Evolutionary conservation across 805 yeast species (phyloP).

Genomic region (Lachancea thermotolerans): DNA sequence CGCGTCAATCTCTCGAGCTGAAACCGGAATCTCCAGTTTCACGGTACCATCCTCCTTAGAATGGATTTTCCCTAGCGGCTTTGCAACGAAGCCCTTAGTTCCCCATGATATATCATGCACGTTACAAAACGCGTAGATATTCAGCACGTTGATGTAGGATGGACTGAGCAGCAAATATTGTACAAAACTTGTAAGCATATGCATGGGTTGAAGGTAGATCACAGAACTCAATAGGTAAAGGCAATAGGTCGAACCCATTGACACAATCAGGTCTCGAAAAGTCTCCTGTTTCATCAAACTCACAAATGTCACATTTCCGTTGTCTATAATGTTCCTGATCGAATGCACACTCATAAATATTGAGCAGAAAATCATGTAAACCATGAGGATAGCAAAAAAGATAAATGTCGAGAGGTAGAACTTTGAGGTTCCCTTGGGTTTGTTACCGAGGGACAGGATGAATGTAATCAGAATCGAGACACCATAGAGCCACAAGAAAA

Average conservation of each 20-base stretch:
- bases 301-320: slow-evolving; percentile 33
- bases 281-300: slow-evolving; percentile 56
- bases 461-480: slow-evolving; percentile 78
- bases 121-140: slow-evolving; percentile 93
- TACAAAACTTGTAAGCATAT: slow-evolving; percentile 78
- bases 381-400: slow-evolving; percentile 84
- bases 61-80: slow-evolving; percentile 82
- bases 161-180: slow-evolving; percentile 86
- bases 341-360: slow-evolving; percentile 72
- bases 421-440: slow-evolving; percentile 82
- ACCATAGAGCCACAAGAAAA: slow-evolving; percentile 79
- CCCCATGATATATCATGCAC: slow-evolving; percentile 98
- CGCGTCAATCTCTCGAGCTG: slow-evolving; percentile 67
- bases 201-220: slow-evolving; percentile 84
- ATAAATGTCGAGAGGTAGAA: slow-evolving; percentile 69
- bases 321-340: slow-evolving; percentile 41
- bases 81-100: slow-evolving; percentile 73
- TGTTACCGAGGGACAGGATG: slow-evolving; percentile 86
- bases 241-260: slow-evolving; percentile 76
- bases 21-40: slow-evolving; percentile 69
- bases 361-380: slow-evolving; percentile 82
- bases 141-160: slow-evolving; percentile 81
- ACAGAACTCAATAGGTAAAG: slow-evolving; percentile 59
- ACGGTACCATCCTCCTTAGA: slow-evolving; percentile 58
- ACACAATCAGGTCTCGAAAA: slow-evolving; percentile 82